A percentile compares a stretch with the other conserved stretches of the same genome.
Conservation (phyloP, 208 protist genomes). For the Leishmania turanica region DNA sequence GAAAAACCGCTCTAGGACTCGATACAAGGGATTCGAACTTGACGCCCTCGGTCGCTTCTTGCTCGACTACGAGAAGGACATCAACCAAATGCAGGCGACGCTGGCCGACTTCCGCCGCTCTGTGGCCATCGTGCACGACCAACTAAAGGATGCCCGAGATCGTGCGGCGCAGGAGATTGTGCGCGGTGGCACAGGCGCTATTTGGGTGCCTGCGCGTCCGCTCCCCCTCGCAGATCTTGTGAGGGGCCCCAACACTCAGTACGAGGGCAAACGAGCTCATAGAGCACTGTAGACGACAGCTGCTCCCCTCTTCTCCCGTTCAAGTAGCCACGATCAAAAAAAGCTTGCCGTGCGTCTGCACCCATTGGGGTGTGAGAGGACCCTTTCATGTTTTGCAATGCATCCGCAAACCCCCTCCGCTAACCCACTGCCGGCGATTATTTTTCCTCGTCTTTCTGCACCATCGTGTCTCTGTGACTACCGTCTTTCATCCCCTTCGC, state of each 20-base stretch:
- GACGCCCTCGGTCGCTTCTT: constrained; percentile 41
- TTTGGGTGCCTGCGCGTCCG: constrained; percentile 43
- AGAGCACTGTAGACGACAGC: background rate
- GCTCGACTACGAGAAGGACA: constrained; percentile 43
- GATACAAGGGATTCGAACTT: constrained; percentile 45
- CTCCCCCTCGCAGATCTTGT: constrained; percentile 44
- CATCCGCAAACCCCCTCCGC: background rate
- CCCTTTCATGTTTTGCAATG: background rate
- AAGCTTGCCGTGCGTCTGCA: background rate
- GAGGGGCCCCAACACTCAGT: constrained; percentile 36
- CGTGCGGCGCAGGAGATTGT: constrained; percentile 41
- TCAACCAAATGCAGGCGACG: constrained; percentile 24
- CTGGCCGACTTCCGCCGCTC: constrained; percentile 20
- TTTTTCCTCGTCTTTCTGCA: background rate
- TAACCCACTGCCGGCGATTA: background rate
- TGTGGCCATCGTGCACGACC: constrained; percentile 37
- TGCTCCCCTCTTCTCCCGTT: background rate
- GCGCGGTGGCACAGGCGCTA: constrained; percentile 33
- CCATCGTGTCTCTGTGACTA: background rate
- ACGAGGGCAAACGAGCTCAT: constrained; percentile 18
- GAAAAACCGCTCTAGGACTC: background rate
- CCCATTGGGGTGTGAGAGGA: background rate
- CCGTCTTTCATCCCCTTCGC: background rate
- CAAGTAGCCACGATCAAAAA: background rate
- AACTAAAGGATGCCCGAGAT: constrained; percentile 38